Evolutionary conservation across 2,329 filamentous ascomycete genomes (phyloP), one percentile per base, ranked within the genome.

Genomic region (Pestalotiopsis fici): DNA sequence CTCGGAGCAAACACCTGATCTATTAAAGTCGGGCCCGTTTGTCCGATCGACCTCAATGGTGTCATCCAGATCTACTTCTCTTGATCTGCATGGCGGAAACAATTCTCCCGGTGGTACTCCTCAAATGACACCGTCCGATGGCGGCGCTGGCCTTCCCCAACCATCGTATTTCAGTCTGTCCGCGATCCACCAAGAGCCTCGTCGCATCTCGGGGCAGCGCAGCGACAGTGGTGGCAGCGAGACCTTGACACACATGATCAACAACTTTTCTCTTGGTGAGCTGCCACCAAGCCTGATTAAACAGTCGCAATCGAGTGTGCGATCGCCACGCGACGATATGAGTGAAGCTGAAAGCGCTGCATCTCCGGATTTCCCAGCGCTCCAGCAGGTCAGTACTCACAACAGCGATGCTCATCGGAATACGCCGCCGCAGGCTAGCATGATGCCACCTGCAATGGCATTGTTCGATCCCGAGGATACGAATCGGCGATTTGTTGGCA

Each of bases 171-270:
- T 99, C 80, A 97, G 85, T 76, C 83, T 97, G 77, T 65, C 90
- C 70, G 78, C 89, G 80, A 66, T 78, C 9, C 78, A 80, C 3
- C 80, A 83, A 70, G 94, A 95, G 70, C 85, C 87, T 25, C 85
- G 87, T 31, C 89, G 93, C 61, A 86, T 92, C 23, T 97, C 95
- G 12, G 92, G 92, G 21, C 91, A 93, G 72, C 90, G 95, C 67
- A 98, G 95, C 78, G 96, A 99, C 72, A 98, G 95, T 74, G 93
- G 92, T 43, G 93, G 95, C 15, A 97, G 94, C 74, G 96, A 98
- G 70, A 91, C 90, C 11, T 81, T 99, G 68, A 89, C 91, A 67
- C 87, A 91, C 55, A 94, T 97, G 89, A 91, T 98, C 74, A 89
- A 90, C 57, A 91, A 88, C 66, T 92, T 97, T 71, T 93, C 90